Base-by-base conservation (phyloP, 495 filamentous ascomycete genomes). In the Hypomontagnella monticulosa region DNA sequence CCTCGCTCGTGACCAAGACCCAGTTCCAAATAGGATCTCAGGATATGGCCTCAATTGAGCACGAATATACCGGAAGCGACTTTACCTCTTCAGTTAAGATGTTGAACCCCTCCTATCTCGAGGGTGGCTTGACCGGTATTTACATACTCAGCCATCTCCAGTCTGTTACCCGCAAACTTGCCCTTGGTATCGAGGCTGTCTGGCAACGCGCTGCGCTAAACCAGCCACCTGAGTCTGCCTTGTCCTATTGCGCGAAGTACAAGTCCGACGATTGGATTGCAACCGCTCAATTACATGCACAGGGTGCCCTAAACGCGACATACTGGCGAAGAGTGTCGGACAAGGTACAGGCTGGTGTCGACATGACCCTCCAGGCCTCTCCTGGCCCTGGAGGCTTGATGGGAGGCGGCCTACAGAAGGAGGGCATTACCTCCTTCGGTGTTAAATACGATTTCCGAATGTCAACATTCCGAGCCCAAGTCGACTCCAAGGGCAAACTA, bases 391-490 rank as follows among this genome's bases (percentile, higher is more conserved):
- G 81, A 43, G 82, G 79, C 30, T 74, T 88, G 67, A 87, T 95
- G 88, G 90, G 91, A 73, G 88, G 87, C 64, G 83, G 85, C 16
- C 73, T 85, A 47, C 85, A 85, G 69, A 92, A 91, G 71, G 94
- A 98, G 69, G 96, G 96, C 42, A 84, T 90, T 48, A 93, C 95
- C 55, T 90, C 93, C 38, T 83, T 97, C 69, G 96, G 95, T 72
- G 93, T 92, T 68, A 99, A 98, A 80, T 99, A 99, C 76, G 95
- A 98, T 73, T 99, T 99, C 88, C 85, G 92, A 58, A 89, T 91
- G 73, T 94, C 92, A 36, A 93, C 91, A 8, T 97, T 97, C 86
- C 87, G 93, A 63, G 95, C 94, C 16, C 96, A 98, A 79, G 84
- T 99, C 51, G 95, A 99, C 79, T 94, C 92, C 72, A 86, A 91